A percentile compares a stretch with the other conserved stretches of the same genome.
These are phyloP conservation scores for Solanum megistacrolobum DNA, from an alignment of 257 asterid genomes.

Conservation along the genomic window DNA sequence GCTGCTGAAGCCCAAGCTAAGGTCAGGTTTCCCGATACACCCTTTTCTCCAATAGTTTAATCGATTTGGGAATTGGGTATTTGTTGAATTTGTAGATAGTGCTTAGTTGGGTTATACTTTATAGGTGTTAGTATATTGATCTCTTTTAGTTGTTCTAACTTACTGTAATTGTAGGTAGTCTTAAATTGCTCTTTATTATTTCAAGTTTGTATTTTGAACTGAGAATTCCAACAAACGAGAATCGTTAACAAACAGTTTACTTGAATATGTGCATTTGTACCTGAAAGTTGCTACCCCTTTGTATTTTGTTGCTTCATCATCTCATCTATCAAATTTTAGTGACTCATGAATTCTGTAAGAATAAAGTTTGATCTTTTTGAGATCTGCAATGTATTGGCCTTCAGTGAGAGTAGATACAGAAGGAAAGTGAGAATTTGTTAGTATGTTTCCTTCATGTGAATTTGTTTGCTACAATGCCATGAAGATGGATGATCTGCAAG, in stretches of 20 bases:
- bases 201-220: not conserved
- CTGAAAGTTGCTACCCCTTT: not conserved
- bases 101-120: not conserved
- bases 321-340: not conserved
- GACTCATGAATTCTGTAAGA: not conserved
- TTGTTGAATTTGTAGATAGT: not conserved
- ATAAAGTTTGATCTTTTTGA: not conserved
- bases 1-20: slow-evolving; percentile 72
- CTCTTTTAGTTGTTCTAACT: not conserved
- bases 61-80: not conserved
- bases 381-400: not conserved
- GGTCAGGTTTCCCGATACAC: slow-evolving; percentile 10
- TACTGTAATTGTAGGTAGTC: not conserved
- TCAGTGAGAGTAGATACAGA: not conserved
- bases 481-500: not conserved
- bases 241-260: not conserved
- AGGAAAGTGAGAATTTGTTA: not conserved
- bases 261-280: not conserved
- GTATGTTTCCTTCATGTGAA: not conserved
- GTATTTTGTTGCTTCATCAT: not conserved
- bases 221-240: not conserved
- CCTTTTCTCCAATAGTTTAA: not conserved
- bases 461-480: not conserved
- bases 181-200: not conserved
- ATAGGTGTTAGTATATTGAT: not conserved